Percentiles rank a stretch among this genome's conserved stretches.
Conservation (phyloP, 176 grass and related monocot species). For the Eragrostis nindensis region DNA sequence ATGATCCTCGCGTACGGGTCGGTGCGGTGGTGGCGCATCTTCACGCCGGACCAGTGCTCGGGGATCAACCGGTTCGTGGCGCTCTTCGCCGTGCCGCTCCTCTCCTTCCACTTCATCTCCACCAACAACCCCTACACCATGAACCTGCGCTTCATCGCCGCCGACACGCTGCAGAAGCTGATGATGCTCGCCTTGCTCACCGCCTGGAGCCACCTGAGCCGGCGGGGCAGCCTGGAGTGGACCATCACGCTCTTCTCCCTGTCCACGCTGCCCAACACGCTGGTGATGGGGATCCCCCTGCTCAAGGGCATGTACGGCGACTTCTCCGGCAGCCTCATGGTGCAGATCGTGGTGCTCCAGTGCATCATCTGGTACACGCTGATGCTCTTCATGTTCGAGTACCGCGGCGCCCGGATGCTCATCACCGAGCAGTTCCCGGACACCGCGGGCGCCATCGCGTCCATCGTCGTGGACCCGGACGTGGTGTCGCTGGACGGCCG, state of each 20-base stretch:
- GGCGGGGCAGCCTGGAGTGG: conserved; percentile 84
- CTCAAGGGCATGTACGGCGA: conserved; percentile 99
- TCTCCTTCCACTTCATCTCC: conserved; percentile 99
- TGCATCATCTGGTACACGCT: conserved; percentile 99
- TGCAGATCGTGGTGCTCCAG: conserved; percentile 98
- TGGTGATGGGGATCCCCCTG: conserved; percentile 96
- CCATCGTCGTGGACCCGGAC: conserved; percentile 93
- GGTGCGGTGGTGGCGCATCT: conserved; percentile 98
- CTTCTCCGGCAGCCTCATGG: conserved; percentile 86
- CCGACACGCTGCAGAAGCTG: conserved; percentile 97
- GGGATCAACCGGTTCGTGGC: conserved; percentile 99
- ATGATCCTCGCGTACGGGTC: conserved; percentile 98
- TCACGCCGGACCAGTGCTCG: conserved; percentile 98
- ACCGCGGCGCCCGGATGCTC: conserved; percentile 83
- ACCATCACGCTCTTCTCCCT: conserved; percentile 99
- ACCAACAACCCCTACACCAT: conserved; percentile 93
- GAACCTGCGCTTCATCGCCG: conserved; percentile 98
- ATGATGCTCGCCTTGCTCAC: conserved; percentile 92
- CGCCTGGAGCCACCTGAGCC: conserved; percentile 76
- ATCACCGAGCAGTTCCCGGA: conserved; percentile 99
- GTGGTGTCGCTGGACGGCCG: conserved; percentile 83
- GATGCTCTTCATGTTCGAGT: conserved; percentile 99
- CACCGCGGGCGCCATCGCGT: conserved; percentile 82
- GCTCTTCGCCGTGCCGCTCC: conserved; percentile 95
- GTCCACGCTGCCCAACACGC: conserved; percentile 97